phyloP scores from a whole-genome alignment of 1,284 basidiomycete species.

The Ganoderma leucocontextum region DNA sequence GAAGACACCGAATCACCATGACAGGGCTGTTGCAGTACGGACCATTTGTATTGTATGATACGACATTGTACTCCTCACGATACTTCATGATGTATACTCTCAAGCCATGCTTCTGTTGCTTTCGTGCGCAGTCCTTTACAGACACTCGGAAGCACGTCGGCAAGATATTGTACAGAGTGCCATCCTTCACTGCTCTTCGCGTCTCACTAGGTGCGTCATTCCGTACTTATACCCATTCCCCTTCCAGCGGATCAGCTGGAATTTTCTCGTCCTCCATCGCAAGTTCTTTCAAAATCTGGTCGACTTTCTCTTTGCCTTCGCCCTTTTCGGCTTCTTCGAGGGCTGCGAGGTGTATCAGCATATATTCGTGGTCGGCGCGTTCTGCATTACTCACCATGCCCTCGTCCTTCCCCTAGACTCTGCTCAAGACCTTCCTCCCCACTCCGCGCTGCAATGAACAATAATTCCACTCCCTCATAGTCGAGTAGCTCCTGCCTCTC shows the following conservation, averaged over 20 bases:
- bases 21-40: conserved; percentile 13
- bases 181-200: not conserved
- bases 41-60: conserved; percentile 31
- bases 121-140: not conserved
- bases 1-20: conserved; percentile 45
- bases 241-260: conserved; percentile 58
- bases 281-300: conserved; percentile 59
- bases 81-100: conserved; percentile 28
- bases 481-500: conserved; percentile 63
- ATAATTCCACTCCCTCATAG: conserved; percentile 62
- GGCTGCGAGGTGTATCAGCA: conserved; percentile 31
- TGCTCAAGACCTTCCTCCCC: conserved; percentile 56
- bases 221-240: conserved; percentile 50
- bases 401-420: conserved; percentile 60
- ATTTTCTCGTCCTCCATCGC: conserved; percentile 55
- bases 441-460: conserved; percentile 65
- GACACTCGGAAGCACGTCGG: not conserved
- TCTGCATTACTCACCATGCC: conserved; percentile 49
- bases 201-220: not conserved
- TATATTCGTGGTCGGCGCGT: conserved; percentile 17
- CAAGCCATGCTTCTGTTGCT: not conserved
- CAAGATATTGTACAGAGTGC: conserved; percentile 1
- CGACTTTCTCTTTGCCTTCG: conserved; percentile 52
- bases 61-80: conserved; percentile 27
- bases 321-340: conserved; percentile 43